A percentile compares a stretch with the other conserved stretches of the same genome.
Conservation (phyloP, 2,329 filamentous ascomycete species). For the Dryadomyces quercus-mongolicae region DNA sequence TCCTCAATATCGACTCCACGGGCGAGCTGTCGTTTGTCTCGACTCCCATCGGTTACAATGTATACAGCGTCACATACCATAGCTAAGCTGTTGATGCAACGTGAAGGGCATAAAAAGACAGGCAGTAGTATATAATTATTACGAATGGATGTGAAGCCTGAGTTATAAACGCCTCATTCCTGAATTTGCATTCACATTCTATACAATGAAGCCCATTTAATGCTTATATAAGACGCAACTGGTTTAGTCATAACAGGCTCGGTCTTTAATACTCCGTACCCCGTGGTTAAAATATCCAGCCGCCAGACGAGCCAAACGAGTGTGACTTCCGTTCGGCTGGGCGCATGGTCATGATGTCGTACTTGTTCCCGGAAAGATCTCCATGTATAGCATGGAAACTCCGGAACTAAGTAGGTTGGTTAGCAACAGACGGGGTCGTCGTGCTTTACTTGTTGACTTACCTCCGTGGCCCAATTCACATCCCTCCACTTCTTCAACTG, state of each 20-base stretch:
- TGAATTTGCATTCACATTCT: no score
- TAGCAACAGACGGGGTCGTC: not conserved
- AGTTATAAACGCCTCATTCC: no score
- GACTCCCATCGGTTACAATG: constrained; percentile 10
- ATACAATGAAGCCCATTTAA: no score
- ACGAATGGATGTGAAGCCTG: no score
- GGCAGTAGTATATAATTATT: no score
- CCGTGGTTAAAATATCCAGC: no score
- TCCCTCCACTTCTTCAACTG: not conserved
- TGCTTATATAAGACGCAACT: no score
- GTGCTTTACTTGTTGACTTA: not conserved
- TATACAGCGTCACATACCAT: constrained; percentile 16
- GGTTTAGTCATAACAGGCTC: no score
- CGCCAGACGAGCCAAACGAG: not conserved
- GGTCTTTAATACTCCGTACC: no score
- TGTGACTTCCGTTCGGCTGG: not conserved
- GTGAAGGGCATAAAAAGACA: no score
- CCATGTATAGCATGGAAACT: no score
- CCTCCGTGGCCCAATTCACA: not conserved
- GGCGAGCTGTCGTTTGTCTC: constrained; percentile 11
- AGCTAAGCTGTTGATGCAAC: not conserved
- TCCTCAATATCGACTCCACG: constrained; percentile 11
- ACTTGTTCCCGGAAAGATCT: not conserved
- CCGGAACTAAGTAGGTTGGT: not conserved
- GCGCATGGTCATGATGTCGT: not conserved